A percentile compares a stretch with the other conserved stretches of the same genome.
Evolutionary conservation across 306 rosid species (phyloP).

Genomic region (Citrullus mucosospermus): DNA sequence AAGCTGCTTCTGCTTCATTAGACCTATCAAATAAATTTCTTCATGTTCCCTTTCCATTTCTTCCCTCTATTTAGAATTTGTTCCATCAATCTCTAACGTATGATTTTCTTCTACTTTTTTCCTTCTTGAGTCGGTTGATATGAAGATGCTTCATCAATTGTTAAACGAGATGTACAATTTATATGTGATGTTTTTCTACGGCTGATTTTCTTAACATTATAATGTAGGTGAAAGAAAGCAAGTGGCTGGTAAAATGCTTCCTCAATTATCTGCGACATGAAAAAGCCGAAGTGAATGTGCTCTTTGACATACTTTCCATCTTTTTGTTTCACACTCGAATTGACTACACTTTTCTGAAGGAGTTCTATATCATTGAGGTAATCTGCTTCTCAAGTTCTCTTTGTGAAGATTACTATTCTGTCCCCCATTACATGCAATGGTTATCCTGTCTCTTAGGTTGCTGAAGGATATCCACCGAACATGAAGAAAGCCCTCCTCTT

Average conservation of each 20-base stretch:
- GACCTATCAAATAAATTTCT: not conserved
- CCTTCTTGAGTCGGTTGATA: not conserved
- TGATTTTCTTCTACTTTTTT: not conserved
- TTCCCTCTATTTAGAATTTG: not conserved
- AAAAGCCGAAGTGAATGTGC: conserved; percentile 92
- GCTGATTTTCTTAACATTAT: conserved; percentile 5
- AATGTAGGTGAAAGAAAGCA: conserved; percentile 95
- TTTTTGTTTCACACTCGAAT: conserved; percentile 83
- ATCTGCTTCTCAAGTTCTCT: conserved; percentile 5
- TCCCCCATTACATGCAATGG: not conserved
- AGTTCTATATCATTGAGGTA: conserved; percentile 96
- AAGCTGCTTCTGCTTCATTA: not conserved
- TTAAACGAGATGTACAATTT: not conserved
- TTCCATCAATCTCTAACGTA: not conserved
- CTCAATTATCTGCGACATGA: conserved; percentile 90
- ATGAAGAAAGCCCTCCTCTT: conserved; percentile 68
- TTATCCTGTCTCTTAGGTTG: conserved; percentile 47
- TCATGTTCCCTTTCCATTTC: not conserved
- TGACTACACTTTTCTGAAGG: conserved; percentile 93
- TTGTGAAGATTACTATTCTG: conserved; percentile 4
- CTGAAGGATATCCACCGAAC: conserved; percentile 77
- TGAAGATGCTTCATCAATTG: not conserved
- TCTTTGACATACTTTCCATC: conserved; percentile 90
- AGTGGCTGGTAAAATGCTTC: conserved; percentile 98
- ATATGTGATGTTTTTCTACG: not conserved